A percentile compares a stretch with the other conserved stretches of the same genome.
phyloP scores from a whole-genome alignment of 306 rosid genomes.

The Citrullus colocynthis region DNA sequence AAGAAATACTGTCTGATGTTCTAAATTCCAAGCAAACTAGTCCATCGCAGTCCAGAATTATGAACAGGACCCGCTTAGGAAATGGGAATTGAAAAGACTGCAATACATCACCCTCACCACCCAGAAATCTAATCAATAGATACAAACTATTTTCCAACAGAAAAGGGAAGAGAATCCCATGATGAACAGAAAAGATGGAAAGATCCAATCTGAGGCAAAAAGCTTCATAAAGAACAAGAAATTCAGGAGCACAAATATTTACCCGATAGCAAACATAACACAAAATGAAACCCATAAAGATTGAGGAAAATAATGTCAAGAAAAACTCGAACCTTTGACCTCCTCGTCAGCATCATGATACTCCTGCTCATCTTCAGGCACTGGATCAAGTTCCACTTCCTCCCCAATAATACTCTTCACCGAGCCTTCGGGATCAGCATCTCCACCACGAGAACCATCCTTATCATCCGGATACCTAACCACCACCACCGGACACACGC shows the following conservation, averaged over 20 bases:
- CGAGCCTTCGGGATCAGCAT: neutral
- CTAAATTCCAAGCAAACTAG: neutral
- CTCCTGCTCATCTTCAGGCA: conserved; percentile 79
- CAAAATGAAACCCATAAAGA: neutral
- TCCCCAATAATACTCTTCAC: conserved; percentile 20
- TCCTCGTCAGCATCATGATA: conserved; percentile 45
- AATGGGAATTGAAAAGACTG: neutral
- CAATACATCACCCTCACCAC: neutral
- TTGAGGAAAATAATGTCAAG: neutral
- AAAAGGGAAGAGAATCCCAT: neutral
- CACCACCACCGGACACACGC: conserved; percentile 84
- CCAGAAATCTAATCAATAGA: no score
- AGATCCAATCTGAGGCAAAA: neutral
- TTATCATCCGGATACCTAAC: conserved; percentile 57
- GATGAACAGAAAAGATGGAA: neutral
- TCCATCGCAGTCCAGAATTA: neutral
- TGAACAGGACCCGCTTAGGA: neutral
- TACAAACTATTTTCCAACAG: neutral
- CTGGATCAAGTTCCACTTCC: conserved; percentile 53
- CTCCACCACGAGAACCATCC: conserved; percentile 7
- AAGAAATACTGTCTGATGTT: neutral
- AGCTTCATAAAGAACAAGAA: neutral
- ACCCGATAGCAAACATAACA: neutral
- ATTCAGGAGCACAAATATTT: neutral
- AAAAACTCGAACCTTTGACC: conserved; percentile 31